phyloP scores from a whole-genome alignment of 805 yeast genomes.

The Brettanomyces naardenensis region DNA sequence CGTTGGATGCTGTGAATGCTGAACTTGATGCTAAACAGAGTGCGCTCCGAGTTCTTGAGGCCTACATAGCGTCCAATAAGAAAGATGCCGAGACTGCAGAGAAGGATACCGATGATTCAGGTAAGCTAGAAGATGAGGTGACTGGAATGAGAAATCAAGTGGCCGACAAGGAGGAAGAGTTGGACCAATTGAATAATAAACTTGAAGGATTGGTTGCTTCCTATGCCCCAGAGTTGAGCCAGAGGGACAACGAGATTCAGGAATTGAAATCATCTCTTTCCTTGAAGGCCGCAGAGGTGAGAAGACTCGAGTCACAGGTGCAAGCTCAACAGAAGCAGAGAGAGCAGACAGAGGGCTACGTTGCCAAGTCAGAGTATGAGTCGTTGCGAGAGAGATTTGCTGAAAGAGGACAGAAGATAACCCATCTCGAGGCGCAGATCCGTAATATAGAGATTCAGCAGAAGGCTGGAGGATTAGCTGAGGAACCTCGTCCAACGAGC shows the following conservation, averaged over 20 bases:
- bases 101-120: conserved; percentile 2
- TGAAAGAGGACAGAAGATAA: not conserved
- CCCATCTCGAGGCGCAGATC: not conserved
- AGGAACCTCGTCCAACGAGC: not conserved
- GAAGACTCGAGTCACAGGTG: not conserved
- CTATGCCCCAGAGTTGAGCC: conserved; percentile 1
- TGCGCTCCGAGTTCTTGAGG: conserved; percentile 10
- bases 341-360: not conserved
- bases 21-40: conserved; percentile 10
- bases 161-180: not conserved
- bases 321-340: not conserved
- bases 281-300: conserved; percentile 1
- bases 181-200: not conserved
- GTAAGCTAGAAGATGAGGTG: conserved; percentile 8
- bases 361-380: conserved; percentile 1
- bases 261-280: not conserved
- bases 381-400: not conserved
- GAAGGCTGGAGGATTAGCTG: not conserved
- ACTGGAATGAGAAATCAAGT: not conserved
- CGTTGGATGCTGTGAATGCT: conserved; percentile 3
- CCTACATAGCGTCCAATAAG: conserved; percentile 9
- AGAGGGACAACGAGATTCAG: not conserved
- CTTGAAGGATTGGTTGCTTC: not conserved
- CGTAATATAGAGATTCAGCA: not conserved
- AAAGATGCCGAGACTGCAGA: conserved; percentile 6